A percentile compares a stretch with the other conserved stretches of the same genome.
Evolutionary conservation across 129 eudicot species (phyloP).

Genomic region (Flaveria linearis): DNA sequence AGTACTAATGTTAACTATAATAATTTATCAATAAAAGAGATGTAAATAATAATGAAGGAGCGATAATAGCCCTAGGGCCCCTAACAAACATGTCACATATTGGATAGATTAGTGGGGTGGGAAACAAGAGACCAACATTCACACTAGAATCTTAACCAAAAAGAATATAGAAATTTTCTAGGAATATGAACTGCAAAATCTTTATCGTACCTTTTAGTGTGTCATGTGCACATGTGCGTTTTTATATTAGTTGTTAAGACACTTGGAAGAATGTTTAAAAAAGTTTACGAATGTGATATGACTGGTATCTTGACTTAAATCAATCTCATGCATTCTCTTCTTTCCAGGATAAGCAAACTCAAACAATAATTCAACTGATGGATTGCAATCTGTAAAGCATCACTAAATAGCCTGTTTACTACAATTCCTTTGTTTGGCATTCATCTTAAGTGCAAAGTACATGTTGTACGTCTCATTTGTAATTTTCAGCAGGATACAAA

Average conservation of each 20-base stretch:
- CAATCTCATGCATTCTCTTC: not conserved
- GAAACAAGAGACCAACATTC: not conserved
- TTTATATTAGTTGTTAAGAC: not conserved
- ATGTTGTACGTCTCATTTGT: not conserved
- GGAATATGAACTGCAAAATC: not conserved
- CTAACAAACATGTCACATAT: not conserved
- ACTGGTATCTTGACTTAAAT: not conserved
- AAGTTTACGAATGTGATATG: not conserved
- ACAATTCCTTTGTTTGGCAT: not conserved
- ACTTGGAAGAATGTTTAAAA: not conserved
- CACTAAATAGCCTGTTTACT: not conserved
- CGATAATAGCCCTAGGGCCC: not conserved
- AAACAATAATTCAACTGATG: not conserved
- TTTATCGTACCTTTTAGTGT: not conserved
- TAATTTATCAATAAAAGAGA: not conserved
- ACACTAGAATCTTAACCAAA: conserved; percentile 12
- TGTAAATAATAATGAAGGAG: not conserved
- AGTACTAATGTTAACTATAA: not conserved
- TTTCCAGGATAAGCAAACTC: not conserved
- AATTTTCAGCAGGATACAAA: not conserved
- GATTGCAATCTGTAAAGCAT: not conserved
- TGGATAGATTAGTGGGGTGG: not conserved
- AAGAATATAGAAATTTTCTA: not conserved
- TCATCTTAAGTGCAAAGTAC: conserved; percentile 8
- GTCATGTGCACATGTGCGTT: not conserved